Evolutionary conservation across 2,329 filamentous ascomycete genomes (phyloP).

Genomic region (Fusarium subtropicale): DNA sequence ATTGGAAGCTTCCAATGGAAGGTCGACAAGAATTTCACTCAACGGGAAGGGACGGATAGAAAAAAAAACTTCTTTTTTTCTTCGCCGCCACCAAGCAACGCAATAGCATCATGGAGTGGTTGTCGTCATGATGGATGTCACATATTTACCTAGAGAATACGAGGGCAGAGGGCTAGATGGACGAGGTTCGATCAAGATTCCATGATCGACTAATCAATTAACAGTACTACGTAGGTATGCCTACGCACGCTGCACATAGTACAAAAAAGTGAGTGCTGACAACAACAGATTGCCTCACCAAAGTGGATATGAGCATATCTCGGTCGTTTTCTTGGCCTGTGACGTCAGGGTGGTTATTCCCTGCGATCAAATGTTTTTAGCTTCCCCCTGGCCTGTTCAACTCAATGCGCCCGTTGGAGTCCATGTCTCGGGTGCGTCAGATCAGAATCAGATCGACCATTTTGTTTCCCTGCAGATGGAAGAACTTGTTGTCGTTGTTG

Average conservation of each 20-base stretch:
- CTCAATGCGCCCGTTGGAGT: slow-evolving; percentile 23
- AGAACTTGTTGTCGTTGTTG: neutral
- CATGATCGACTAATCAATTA: slow-evolving; percentile 17
- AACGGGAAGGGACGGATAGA: slow-evolving; percentile 11
- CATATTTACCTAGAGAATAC: slow-evolving; percentile 16
- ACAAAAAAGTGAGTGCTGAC: slow-evolving; percentile 2
- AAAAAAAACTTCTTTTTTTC: neutral
- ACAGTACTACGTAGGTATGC: neutral
- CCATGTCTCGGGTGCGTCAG: slow-evolving; percentile 29
- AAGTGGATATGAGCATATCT: slow-evolving; percentile 19
- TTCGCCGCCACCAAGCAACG: slow-evolving; percentile 17
- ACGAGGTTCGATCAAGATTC: neutral
- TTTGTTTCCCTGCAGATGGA: neutral
- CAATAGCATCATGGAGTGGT: slow-evolving; percentile 10
- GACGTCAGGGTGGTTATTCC: slow-evolving; percentile 41
- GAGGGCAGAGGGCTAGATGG: slow-evolving; percentile 18
- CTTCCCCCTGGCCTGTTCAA: slow-evolving; percentile 2
- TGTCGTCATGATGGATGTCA: slow-evolving; percentile 9
- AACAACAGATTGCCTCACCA: slow-evolving; percentile 22
- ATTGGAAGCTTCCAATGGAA: slow-evolving; percentile 8
- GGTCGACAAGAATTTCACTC: slow-evolving; percentile 16
- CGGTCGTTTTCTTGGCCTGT: slow-evolving; percentile 26
- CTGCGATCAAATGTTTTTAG: slow-evolving; percentile 12
- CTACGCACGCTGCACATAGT: no score
- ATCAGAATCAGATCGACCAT: slow-evolving; percentile 10